A percentile compares a stretch with the other conserved stretches of the same genome.
phyloP scores from a whole-genome alignment of 108 stramenopile genomes.

The Conticribra guillardii region DNA sequence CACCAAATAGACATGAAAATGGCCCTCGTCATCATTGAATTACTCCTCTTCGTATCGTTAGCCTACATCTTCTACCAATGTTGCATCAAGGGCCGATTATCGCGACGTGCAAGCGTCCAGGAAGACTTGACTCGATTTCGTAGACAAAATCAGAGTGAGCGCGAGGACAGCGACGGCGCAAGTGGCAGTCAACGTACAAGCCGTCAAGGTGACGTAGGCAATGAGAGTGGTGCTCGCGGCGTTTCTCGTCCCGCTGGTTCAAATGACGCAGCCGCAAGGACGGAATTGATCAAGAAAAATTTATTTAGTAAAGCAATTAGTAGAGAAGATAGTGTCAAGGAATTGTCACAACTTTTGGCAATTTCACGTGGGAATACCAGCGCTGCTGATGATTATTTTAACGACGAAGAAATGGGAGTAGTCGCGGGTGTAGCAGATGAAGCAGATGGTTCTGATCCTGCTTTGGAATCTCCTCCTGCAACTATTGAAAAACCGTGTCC shows the following conservation, averaged over 20 bases:
- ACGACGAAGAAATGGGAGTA: conserved; percentile 29
- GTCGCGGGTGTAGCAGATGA: no score
- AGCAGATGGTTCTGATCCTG: no score
- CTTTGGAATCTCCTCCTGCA: no score
- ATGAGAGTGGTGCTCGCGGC: no score
- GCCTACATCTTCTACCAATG: conserved; percentile 19
- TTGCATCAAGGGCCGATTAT: conserved; percentile 2
- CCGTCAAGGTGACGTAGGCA: no score
- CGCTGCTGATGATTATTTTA: background rate
- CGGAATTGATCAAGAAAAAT: conserved; percentile 40
- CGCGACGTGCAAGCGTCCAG: background rate
- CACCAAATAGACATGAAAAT: no score
- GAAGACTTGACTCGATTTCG: background rate
- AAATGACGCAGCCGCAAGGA: no score
- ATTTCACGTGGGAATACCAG: conserved; percentile 23
- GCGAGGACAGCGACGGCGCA: background rate
- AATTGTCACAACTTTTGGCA: conserved; percentile 32
- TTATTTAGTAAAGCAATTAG: conserved; percentile 33
- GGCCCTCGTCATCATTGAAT: conserved; percentile 20
- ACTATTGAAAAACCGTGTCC: no score
- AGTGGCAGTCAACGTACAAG: no score
- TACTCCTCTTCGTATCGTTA: conserved; percentile 18
- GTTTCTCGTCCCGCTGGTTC: no score
- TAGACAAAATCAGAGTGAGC: no score
- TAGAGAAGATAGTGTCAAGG: conserved; percentile 43